Base-by-base conservation (phyloP, 331 rosid species). In the Dryas integrifolia region DNA sequence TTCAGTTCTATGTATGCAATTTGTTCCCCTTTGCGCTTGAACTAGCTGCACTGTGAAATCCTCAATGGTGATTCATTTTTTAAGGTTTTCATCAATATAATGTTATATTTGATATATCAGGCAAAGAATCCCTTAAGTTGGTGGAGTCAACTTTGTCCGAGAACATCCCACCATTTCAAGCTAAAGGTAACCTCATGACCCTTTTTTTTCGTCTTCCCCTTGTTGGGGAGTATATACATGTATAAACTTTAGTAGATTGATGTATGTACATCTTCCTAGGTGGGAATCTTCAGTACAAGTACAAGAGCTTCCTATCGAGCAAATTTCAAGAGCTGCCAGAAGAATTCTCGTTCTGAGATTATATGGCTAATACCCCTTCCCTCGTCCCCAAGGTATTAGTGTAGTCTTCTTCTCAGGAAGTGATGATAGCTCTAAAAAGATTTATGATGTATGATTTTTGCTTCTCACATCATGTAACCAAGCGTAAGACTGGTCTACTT, bases 121-220 rank as follows among this genome's bases (percentile, higher is more conserved):
- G 83, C 35, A 72, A 70, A 56, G 81, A 71, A 18, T 65, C 81
- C 41, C 14, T 67, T 14, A 39, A 45, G 58, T 63, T 81, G 48
- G 81, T 77, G 52, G 79, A 80, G 53, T 80, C 87, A 72, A 50
- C 81, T 57, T 65, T 81, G 51, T 80, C 77, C 38, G 62, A 66
- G 60, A 62, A 14, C 74, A 57, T 77, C 72, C 85, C 82, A 24
- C 77, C 63, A 21, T 78, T 84, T 50, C 71, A 61, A 71, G 63
- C 67, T 41, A 62, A 58, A 81, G 82, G 88, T 84, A 74, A 41
- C 72, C 44, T 5, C 0, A 30, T 40, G 44, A 52, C 12, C 35
- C 46, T 18, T 39, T 30, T 30, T 2, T 44, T 47, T 30, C 35
- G n/a, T 60, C n/a, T 7, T 48, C 3, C 57, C 38, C 43, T 45